Evolutionary conservation across 1,139 yeast genomes (phyloP).

Genomic region (Schwanniomyces etchellsii): DNA sequence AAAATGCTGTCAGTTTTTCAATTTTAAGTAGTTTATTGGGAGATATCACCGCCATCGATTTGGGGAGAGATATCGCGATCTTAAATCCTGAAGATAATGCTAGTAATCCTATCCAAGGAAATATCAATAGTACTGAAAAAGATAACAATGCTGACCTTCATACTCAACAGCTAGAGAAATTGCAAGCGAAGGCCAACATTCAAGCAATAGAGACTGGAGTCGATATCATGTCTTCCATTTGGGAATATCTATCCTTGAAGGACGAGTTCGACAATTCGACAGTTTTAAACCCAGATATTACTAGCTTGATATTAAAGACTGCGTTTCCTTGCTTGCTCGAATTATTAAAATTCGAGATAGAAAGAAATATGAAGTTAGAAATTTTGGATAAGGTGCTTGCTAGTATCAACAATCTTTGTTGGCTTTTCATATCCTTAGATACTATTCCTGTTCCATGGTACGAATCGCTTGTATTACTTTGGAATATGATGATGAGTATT

Average conservation of each 20-base stretch:
- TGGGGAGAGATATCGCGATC: slow-evolving; percentile 13
- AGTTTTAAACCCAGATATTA: slow-evolving; percentile 10
- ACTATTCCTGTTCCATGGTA: slow-evolving; percentile 35
- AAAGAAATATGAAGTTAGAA: slow-evolving; percentile 20
- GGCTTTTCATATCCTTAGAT: slow-evolving; percentile 41
- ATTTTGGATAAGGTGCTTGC: slow-evolving; percentile 52
- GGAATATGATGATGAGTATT: slow-evolving; percentile 27
- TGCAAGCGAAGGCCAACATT: slow-evolving; percentile 47
- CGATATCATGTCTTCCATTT: slow-evolving; percentile 69
- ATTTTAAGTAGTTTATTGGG: slow-evolving; percentile 22
- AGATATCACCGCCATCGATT: slow-evolving; percentile 34
- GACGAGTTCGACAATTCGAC: slow-evolving; percentile 17
- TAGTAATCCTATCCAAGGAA: neutral
- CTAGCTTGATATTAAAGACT: slow-evolving; percentile 21
- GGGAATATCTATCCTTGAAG: slow-evolving; percentile 47
- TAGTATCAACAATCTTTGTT: slow-evolving; percentile 64
- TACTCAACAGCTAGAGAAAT: neutral
- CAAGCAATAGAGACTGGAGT: slow-evolving; percentile 65
- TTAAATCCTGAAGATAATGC: slow-evolving; percentile 9
- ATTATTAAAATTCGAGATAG: slow-evolving; percentile 27
- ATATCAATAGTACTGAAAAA: neutral
- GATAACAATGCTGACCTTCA: too few species aligned
- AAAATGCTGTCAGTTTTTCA: slow-evolving; percentile 14
- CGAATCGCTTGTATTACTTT: slow-evolving; percentile 23
- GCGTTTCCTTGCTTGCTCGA: slow-evolving; percentile 38